phyloP scores from a whole-genome alignment of 2,329 filamentous ascomycete genomes.

The Alternaria rosae region DNA sequence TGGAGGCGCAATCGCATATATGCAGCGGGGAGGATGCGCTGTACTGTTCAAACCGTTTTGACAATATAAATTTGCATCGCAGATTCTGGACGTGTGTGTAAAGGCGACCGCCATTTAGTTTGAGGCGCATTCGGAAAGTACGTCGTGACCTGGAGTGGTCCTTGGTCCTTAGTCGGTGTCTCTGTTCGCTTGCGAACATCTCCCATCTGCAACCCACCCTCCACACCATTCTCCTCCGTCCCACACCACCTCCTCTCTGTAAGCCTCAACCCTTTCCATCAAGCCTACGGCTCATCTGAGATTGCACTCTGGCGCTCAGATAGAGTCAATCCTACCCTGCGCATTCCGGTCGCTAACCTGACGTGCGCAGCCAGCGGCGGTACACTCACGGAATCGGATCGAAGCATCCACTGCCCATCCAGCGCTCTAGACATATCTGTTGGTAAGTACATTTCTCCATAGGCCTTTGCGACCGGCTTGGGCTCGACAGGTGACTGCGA shows the following conservation, averaged over 20 bases:
- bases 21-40: conserved; percentile 26
- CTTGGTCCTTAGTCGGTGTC: conserved; percentile 37
- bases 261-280: conserved; percentile 32
- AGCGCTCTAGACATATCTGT: conserved; percentile 31
- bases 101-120: conserved; percentile 29
- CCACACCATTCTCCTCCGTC: conserved; percentile 32
- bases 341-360: conserved; percentile 41
- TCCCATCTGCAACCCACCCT: conserved; percentile 35
- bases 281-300: conserved; percentile 19
- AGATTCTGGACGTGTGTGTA: conserved; percentile 19
- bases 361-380: conserved; percentile 45
- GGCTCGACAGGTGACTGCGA: conserved; percentile 20
- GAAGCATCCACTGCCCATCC: conserved; percentile 38
- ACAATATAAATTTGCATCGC: conserved; percentile 10
- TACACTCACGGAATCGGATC: conserved; percentile 43
- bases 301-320: conserved; percentile 20
- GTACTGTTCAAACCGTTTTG: conserved; percentile 4
- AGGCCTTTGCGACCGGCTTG: conserved; percentile 42
- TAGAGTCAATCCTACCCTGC: conserved; percentile 24
- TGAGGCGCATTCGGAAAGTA: conserved; percentile 26
- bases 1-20: conserved; percentile 25
- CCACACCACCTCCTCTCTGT: conserved; percentile 34
- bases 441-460: conserved; percentile 45
- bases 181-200: conserved; percentile 35
- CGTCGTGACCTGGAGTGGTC: conserved; percentile 35